Evolutionary conservation across 306 rosid genomes (phyloP).

Genomic region (Inga laurina): DNA sequence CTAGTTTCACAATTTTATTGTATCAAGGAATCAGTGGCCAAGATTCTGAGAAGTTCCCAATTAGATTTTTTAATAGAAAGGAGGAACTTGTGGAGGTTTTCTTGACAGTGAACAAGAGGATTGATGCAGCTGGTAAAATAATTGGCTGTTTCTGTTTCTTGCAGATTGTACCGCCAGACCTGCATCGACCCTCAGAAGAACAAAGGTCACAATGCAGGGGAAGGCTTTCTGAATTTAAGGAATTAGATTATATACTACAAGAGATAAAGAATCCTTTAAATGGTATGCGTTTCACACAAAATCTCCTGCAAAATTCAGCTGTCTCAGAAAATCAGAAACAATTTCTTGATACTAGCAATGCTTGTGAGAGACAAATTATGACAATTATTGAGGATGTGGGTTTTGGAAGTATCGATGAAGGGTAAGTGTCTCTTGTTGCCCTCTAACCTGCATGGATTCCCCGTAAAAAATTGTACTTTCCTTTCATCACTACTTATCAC

Average conservation of each 20-base stretch:
- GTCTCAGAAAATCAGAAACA: constrained; percentile 79
- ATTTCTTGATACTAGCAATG: constrained; percentile 74
- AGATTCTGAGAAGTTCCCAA: constrained; percentile 70
- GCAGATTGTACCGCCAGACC: constrained; percentile 48
- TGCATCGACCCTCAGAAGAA: constrained; percentile 42
- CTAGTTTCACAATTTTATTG: constrained; percentile 71
- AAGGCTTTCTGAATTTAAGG: constrained; percentile 42
- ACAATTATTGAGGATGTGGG: constrained; percentile 58
- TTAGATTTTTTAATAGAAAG: constrained; percentile 59
- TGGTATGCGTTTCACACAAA: constrained; percentile 72
- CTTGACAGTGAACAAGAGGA: constrained; percentile 68
- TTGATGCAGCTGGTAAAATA: constrained; percentile 52
- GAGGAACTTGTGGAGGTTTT: constrained; percentile 57
- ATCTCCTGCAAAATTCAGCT: constrained; percentile 53
- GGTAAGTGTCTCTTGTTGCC: constrained; percentile 49
- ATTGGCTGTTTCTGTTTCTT: constrained; percentile 86
- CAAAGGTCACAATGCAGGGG: constrained; percentile 29
- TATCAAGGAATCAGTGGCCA: constrained; percentile 76
- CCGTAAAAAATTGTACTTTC: constrained; percentile 11
- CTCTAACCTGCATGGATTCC: constrained; percentile 18
- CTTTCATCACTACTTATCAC: background rate
- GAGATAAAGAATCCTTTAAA: constrained; percentile 81
- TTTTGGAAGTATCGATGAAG: constrained; percentile 57
- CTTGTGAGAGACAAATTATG: constrained; percentile 86
- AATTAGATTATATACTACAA: constrained; percentile 66